Percentiles rank a stretch among this genome's conserved stretches.
phyloP scores from a whole-genome alignment of 2,329 filamentous ascomycete genomes.

The Pestalotiopsis sp. region DNA sequence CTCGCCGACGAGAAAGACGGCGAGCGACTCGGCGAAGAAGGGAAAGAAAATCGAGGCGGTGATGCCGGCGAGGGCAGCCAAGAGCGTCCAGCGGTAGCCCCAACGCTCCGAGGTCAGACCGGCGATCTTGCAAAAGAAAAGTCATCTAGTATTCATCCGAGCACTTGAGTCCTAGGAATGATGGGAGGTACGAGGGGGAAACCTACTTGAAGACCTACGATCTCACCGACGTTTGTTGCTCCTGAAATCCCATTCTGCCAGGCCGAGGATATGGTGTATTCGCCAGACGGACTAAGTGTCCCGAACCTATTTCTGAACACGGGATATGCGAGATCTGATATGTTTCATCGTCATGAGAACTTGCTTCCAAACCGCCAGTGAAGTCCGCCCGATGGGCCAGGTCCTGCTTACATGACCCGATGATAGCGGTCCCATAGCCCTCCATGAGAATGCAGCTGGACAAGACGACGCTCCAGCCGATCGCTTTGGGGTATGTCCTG shows the following conservation, averaged over 20 bases:
- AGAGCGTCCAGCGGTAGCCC: conserved; percentile 36
- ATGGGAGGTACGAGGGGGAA: neutral
- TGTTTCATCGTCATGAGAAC: neutral
- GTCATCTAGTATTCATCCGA: too few species aligned
- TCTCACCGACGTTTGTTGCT: conserved; percentile 31
- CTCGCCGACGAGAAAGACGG: conserved; percentile 32
- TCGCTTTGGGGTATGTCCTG: conserved; percentile 2
- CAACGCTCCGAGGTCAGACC: conserved; percentile 35
- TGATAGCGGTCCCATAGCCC: conserved; percentile 14
- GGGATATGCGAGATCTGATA: neutral
- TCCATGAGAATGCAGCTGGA: conserved; percentile 21
- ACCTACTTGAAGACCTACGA: conserved; percentile 34
- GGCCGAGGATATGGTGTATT: neutral
- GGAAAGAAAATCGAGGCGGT: conserved; percentile 35
- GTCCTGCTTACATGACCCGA: neutral
- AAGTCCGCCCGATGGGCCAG: neutral
- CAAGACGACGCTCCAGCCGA: conserved; percentile 1
- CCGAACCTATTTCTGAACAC: neutral
- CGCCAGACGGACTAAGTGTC: neutral
- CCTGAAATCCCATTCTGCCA: conserved; percentile 8
- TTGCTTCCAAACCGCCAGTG: neutral
- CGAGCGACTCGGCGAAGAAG: conserved; percentile 33
- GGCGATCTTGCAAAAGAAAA: conserved; percentile 26
- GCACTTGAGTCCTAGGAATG: too few species aligned
- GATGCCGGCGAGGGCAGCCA: conserved; percentile 32